phyloP scores from a whole-genome alignment of 495 filamentous ascomycete species.

The Penicillium soppii region DNA sequence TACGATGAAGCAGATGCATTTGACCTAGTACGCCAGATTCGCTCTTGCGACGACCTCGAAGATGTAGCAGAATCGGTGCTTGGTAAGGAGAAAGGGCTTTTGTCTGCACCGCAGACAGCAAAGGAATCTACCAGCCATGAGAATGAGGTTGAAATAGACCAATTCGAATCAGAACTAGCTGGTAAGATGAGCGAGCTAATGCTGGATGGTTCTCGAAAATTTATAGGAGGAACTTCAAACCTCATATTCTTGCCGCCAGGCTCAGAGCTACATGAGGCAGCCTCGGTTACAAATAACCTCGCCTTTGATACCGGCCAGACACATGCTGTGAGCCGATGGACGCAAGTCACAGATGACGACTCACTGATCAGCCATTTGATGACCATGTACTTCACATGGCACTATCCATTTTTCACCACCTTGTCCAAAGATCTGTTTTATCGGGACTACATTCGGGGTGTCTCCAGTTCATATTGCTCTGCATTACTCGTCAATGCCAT shows the following conservation, averaged over 20 bases:
- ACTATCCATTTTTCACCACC: constrained; percentile 95
- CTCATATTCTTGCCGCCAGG: constrained; percentile 75
- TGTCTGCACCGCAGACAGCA: constrained; percentile 14
- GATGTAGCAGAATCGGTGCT: constrained; percentile 80
- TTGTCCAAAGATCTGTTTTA: constrained; percentile 89
- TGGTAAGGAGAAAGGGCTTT: constrained; percentile 48
- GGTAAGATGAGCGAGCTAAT: constrained; percentile 92
- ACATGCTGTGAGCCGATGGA: constrained; percentile 76
- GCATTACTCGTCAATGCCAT: constrained; percentile 91
- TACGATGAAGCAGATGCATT: constrained; percentile 76
- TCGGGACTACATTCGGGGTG: constrained; percentile 74
- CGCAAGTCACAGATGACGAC: constrained; percentile 75
- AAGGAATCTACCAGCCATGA: constrained; percentile 31
- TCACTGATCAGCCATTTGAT: constrained; percentile 82
- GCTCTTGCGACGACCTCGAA: constrained; percentile 89
- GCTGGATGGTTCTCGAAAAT: constrained; percentile 87
- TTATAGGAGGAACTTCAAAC: constrained; percentile 93
- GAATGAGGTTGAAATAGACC: constrained; percentile 33
- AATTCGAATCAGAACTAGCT: constrained; percentile 83
- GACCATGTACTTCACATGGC: constrained; percentile 98
- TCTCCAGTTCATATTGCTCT: constrained; percentile 73
- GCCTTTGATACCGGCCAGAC: constrained; percentile 3
- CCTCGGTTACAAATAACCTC: constrained; percentile 21
- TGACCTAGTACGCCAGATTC: constrained; percentile 79
- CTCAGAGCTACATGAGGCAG: constrained; percentile 50